Evolutionary conservation across 148 eudicot species (phyloP).

Genomic region (Beta vulgaris): DNA sequence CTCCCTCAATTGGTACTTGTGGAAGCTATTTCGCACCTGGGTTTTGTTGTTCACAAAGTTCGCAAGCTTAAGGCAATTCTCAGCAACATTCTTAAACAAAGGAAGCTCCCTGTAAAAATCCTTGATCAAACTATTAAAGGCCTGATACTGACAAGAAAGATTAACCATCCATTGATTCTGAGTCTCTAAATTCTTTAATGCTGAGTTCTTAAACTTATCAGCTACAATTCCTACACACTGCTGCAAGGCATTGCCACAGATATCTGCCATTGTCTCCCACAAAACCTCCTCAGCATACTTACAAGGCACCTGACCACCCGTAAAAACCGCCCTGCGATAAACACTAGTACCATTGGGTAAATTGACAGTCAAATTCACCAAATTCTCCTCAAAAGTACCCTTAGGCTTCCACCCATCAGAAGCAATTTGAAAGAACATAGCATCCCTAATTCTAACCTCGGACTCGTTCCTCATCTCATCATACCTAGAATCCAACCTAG

Average conservation of each 20-base stretch:
- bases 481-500: conserved; percentile 68
- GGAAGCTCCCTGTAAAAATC: conserved; percentile 78
- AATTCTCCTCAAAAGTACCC: conserved; percentile 44
- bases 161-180: conserved; percentile 94
- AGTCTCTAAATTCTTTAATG: conserved; percentile 69
- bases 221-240: conserved; percentile 84
- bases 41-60: conserved; percentile 66
- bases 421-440: conserved; percentile 73
- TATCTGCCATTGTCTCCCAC: conserved; percentile 61
- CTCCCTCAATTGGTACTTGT: conserved; percentile 66
- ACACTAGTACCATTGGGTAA: conserved; percentile 87
- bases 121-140: conserved; percentile 65
- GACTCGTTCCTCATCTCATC: conserved; percentile 58
- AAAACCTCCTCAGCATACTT: conserved; percentile 83
- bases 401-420: conserved; percentile 77
- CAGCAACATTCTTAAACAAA: conserved; percentile 63
- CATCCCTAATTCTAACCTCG: conserved; percentile 65
- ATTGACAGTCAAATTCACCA: conserved; percentile 72
- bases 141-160: conserved; percentile 77
- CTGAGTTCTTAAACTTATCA: conserved; percentile 72
- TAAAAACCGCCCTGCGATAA: conserved; percentile 68
- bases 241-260: conserved; percentile 62
- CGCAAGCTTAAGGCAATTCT: conserved; percentile 63
- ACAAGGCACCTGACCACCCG: conserved; percentile 49
- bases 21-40: conserved; percentile 54